Base-by-base conservation (phyloP, 2,329 filamentous ascomycete species). In the Colletotrichum costaricense region DNA sequence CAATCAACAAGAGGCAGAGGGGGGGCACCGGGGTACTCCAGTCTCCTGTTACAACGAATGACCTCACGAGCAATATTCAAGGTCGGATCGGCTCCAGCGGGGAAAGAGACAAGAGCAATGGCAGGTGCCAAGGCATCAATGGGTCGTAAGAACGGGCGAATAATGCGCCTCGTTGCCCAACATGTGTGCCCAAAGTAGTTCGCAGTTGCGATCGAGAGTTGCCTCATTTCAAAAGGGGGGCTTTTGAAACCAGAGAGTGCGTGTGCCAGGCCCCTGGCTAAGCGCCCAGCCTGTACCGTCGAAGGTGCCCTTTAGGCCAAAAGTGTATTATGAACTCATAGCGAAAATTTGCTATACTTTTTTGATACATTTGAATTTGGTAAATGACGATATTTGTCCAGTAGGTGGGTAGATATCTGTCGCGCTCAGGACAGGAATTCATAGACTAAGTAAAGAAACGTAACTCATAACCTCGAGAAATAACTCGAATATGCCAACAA, bases 391-490 rank as follows among this genome's bases (percentile, higher is more conserved):
- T 42, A 12, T 5, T 46, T 19, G 42, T 46, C 16, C 19, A 19
- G 19, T 42, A 42, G 42, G 7, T 19, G 42, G 42, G 9, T 46
- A n/a, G 16, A 46, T 19, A 46, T n/a, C 19, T 46, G 42, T 46
- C 42, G 42, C 16, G 19, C 16, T 46, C 38, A 9, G 16, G 42
- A 3, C 19, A 46, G n/a, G 16, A 46, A 46, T n/a, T n/a, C 42
- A 46, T 46, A 46, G 16, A 46, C 16, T n/a, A 7, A 35, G 16
- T 46, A 16, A 63, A 9, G 59, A 69, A 42, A 62, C 69, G 65
- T 69, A 14, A 63, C 9, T 63, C 65, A 49, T 57, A 14, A 72
- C 63, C 24, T 68, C 33, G 38, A n/a, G 59, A 42, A 38, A 55
- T 5, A 69, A 46, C 16, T 38, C 56, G 57, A 52, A 55, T 52